A percentile compares a stretch with the other conserved stretches of the same genome.
Conservation (phyloP, 1,139 yeast species). For the Saccharomyces hybrid region DNA sequence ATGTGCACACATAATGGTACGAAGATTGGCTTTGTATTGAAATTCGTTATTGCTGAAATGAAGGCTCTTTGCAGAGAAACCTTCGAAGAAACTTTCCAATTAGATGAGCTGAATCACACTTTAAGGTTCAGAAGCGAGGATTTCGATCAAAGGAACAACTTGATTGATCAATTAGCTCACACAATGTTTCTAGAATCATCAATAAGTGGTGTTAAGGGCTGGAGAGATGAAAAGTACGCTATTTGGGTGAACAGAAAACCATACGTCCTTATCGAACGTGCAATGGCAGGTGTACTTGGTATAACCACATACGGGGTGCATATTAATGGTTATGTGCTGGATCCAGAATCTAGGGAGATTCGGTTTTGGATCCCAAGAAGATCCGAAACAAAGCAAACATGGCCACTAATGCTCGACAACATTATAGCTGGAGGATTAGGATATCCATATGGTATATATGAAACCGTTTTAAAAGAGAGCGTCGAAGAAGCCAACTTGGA, state of each 20-base stretch:
- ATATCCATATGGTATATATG: constrained; percentile 64
- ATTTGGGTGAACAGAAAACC: constrained; percentile 56
- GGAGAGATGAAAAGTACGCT: constrained; percentile 81
- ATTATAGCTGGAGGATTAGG: constrained; percentile 95
- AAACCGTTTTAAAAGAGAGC: constrained; percentile 79
- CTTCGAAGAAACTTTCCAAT: constrained; percentile 13
- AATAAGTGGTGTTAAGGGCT: constrained; percentile 45
- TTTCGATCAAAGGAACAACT: constrained; percentile 21
- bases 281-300: constrained; percentile 74
- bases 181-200: constrained; percentile 14
- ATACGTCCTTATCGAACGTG: constrained; percentile 68
- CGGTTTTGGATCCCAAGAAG: constrained; percentile 84
- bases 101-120: constrained; percentile 7
- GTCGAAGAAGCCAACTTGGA: constrained; percentile 83
- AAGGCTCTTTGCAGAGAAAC: constrained; percentile 6
- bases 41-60: constrained; percentile 22
- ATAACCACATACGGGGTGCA: constrained; percentile 88
- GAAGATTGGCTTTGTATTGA: constrained; percentile 25
- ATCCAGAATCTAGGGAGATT: constrained; percentile 36
- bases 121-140: constrained; percentile 12
- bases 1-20: constrained; percentile 21
- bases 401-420: constrained; percentile 85
- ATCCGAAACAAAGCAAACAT: constrained; percentile 69
- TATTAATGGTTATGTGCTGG: constrained; percentile 64
- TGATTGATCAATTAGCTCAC: constrained; percentile 19